Percentiles rank a stretch among this genome's conserved stretches.
These are phyloP conservation scores for Tetracentron sinense DNA, from an alignment of 164 flowering plant genomes.

Conservation along the genomic window DNA sequence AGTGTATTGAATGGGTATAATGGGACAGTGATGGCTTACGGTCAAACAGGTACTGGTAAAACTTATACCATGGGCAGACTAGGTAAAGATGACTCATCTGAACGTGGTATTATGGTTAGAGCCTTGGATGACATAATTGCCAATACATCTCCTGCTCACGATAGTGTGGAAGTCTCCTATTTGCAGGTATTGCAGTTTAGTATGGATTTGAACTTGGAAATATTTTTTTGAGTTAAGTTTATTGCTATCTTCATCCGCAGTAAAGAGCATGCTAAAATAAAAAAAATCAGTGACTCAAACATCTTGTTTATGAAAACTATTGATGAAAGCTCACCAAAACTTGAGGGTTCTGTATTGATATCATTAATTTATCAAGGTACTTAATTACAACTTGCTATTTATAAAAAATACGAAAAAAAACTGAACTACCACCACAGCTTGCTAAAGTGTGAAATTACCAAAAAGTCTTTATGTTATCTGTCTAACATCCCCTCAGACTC, in stretches of 20 bases:
- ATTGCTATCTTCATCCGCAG: background rate
- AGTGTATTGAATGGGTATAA: conserved; percentile 89
- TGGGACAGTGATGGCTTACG: conserved; percentile 98
- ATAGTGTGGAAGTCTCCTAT: conserved; percentile 69
- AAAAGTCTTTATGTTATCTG: too few relatives aligned
- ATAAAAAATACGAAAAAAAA: too few relatives aligned
- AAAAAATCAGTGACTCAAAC: background rate
- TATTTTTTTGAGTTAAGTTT: background rate
- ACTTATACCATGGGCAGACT: conserved; percentile 82
- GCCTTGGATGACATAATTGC: conserved; percentile 80
- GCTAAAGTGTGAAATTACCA: too few relatives aligned
- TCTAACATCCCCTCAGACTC: too few relatives aligned
- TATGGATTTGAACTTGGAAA: background rate
- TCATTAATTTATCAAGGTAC: too few relatives aligned
- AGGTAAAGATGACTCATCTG: conserved; percentile 80
- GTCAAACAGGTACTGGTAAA: conserved; percentile 98
- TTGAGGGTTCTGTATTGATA: background rate
- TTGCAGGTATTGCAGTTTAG: conserved; percentile 54
- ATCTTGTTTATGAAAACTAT: background rate
- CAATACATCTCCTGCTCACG: conserved; percentile 41
- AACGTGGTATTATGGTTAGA: conserved; percentile 93
- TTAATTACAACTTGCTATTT: too few relatives aligned
- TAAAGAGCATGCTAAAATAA: background rate
- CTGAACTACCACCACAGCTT: too few relatives aligned
- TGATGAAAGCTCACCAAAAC: background rate